Conservation (phyloP, 176 grass and related monocot genomes). For the Zea luxurians region DNA sequence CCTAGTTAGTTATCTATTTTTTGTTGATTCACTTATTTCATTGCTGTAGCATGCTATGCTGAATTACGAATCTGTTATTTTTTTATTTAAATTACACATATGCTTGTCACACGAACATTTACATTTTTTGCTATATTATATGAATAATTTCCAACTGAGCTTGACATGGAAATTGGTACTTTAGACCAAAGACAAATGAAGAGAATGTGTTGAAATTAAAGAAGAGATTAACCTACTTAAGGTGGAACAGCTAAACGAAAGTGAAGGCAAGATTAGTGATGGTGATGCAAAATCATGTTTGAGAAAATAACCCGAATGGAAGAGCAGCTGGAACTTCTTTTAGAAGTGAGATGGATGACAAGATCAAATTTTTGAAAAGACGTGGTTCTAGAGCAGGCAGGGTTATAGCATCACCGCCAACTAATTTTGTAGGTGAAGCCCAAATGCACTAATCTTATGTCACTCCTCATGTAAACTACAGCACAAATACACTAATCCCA, state of each 20-base stretch:
- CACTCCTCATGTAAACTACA: too few relatives aligned
- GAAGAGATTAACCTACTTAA: slow-evolving; percentile 46
- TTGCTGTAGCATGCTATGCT: neutral
- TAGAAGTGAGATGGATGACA: slow-evolving; percentile 45
- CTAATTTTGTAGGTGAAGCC: slow-evolving; percentile 26
- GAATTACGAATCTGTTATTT: slow-evolving; percentile 12
- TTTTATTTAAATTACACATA: neutral
- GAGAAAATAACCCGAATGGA: slow-evolving; percentile 44
- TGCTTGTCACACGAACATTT: neutral
- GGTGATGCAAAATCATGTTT: slow-evolving; percentile 25
- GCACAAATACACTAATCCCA: too few relatives aligned
- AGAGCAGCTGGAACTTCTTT: slow-evolving; percentile 48
- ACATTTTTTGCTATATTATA: neutral
- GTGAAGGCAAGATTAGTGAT: slow-evolving; percentile 41
- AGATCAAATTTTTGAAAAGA: slow-evolving; percentile 47
- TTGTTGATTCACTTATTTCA: neutral
- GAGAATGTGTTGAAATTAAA: slow-evolving; percentile 43
- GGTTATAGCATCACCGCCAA: slow-evolving; percentile 18
- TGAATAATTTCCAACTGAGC: slow-evolving; percentile 15
- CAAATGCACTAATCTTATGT: too few relatives aligned
- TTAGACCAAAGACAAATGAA: slow-evolving; percentile 44
- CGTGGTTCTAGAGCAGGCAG: slow-evolving; percentile 54
- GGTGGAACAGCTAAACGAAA: slow-evolving; percentile 34
- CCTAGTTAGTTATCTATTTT: neutral
- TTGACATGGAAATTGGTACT: slow-evolving; percentile 20